Conservation (phyloP, 2,329 filamentous ascomycete genomes). For the Phaeosphaeria sp. region DNA sequence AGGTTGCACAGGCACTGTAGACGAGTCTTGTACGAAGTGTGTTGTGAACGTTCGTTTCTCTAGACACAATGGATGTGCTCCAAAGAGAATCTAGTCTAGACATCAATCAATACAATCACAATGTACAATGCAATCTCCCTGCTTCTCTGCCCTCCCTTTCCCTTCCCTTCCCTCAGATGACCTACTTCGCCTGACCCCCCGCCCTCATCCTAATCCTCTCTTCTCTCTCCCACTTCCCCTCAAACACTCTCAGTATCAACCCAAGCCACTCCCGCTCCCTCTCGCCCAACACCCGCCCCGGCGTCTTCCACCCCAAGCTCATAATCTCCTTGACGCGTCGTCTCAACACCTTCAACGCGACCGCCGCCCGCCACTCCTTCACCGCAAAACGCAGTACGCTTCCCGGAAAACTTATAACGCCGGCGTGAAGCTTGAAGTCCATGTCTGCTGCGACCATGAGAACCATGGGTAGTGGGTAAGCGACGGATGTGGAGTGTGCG, state of each 20-base stretch:
- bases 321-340: slow-evolving; percentile 77
- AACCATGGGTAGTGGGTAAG: slow-evolving; percentile 74
- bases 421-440: slow-evolving; percentile 88
- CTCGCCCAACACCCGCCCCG: slow-evolving; percentile 48
- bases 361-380: slow-evolving; percentile 86
- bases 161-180: too few relatives aligned
- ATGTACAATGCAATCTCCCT: not conserved
- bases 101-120: not conserved
- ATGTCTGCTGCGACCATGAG: slow-evolving; percentile 83
- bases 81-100: not conserved
- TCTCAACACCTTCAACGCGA: slow-evolving; percentile 85
- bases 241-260: slow-evolving; percentile 39
- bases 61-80: too few relatives aligned
- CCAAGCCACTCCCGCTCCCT: slow-evolving; percentile 54
- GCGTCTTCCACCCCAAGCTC: slow-evolving; percentile 69
- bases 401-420: slow-evolving; percentile 84
- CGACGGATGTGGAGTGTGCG: slow-evolving; percentile 73
- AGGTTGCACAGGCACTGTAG: too few relatives aligned
- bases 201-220: slow-evolving; percentile 39
- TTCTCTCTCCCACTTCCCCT: slow-evolving; percentile 39
- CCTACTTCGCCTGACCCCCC: slow-evolving; percentile 36
- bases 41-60: too few relatives aligned
- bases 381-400: slow-evolving; percentile 85
- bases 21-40: too few relatives aligned
- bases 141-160: not conserved